Conservation (phyloP, 768 basidiomycete genomes). For the Psilocybe cubensis region DNA sequence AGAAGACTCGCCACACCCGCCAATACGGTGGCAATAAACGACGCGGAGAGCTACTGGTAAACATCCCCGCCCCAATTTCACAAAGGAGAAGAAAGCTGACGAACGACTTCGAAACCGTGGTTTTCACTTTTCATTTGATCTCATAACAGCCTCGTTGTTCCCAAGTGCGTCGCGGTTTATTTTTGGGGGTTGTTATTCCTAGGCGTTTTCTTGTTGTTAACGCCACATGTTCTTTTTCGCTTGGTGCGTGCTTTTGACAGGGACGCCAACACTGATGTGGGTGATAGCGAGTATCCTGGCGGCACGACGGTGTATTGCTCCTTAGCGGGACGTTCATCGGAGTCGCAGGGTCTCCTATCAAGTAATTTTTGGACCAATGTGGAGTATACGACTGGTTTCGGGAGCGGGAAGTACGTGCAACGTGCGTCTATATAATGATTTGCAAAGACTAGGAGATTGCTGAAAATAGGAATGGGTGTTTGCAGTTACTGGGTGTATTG, state of each 20-base stretch:
- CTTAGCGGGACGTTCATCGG: conserved; percentile 39
- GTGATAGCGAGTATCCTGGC: conserved; percentile 58
- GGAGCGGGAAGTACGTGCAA: conserved; percentile 47
- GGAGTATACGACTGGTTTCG: conserved; percentile 45
- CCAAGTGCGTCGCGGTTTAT: conserved; percentile 30
- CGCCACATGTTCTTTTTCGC: conserved; percentile 7
- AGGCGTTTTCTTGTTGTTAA: neutral
- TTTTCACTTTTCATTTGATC: too few species aligned
- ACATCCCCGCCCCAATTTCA: conserved; percentile 12
- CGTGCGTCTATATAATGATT: conserved; percentile 30
- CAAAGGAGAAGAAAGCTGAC: neutral
- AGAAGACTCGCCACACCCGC: conserved; percentile 27
- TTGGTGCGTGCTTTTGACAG: conserved; percentile 23
- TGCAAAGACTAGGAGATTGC: neutral
- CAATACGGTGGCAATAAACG: conserved; percentile 54
- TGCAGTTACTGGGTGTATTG: conserved; percentile 61
- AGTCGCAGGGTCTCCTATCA: conserved; percentile 48
- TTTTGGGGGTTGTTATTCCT: neutral
- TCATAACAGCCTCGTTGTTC: conserved; percentile 45
- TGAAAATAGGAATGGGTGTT: neutral
- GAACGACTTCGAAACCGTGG: too few species aligned
- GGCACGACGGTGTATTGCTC: conserved; percentile 61
- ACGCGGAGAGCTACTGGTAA: conserved; percentile 48
- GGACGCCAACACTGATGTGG: conserved; percentile 53
- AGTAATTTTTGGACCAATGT: conserved; percentile 55